phyloP scores from a whole-genome alignment of 2,329 filamentous ascomycete species.

The Colletotrichum siamense region DNA sequence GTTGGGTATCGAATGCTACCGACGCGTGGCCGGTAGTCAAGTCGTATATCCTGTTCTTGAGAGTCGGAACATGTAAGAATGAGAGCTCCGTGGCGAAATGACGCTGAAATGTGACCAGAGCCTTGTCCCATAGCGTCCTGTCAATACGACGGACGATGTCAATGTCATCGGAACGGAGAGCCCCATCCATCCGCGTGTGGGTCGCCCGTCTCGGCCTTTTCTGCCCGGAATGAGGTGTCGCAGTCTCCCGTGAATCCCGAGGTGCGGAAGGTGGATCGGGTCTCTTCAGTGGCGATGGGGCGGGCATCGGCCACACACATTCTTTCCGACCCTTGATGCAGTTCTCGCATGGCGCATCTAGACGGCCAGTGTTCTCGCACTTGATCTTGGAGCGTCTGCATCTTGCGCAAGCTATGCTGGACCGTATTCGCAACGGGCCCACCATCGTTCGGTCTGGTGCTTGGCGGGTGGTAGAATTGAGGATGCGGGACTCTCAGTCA shows the following conservation, averaged over 20 bases:
- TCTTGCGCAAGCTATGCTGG: conserved; percentile 77
- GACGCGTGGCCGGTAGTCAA: neutral
- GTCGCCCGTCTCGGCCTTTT: conserved; percentile 43
- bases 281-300: conserved; percentile 43
- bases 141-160: conserved; percentile 67
- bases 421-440: conserved; percentile 64
- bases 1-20: conserved; percentile 39
- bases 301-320: conserved; percentile 69
- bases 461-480: neutral
- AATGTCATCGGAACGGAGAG: conserved; percentile 57
- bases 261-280: conserved; percentile 37
- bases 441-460: conserved; percentile 22
- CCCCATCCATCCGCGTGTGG: conserved; percentile 26
- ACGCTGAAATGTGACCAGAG: conserved; percentile 72
- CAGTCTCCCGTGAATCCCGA: conserved; percentile 35
- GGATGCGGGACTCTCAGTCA: neutral
- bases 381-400: conserved; percentile 86
- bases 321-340: conserved; percentile 75
- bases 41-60: conserved; percentile 54
- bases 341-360: conserved; percentile 65
- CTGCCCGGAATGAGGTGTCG: conserved; percentile 45
- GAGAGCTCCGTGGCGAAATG: conserved; percentile 76
- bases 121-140: conserved; percentile 68
- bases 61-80: conserved; percentile 71
- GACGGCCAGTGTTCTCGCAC: conserved; percentile 74